A percentile compares a stretch with the other conserved stretches of the same genome.
These are phyloP conservation scores for Leccinellum albellum DNA, from an alignment of 768 basidiomycete species.

Conservation along the genomic window DNA sequence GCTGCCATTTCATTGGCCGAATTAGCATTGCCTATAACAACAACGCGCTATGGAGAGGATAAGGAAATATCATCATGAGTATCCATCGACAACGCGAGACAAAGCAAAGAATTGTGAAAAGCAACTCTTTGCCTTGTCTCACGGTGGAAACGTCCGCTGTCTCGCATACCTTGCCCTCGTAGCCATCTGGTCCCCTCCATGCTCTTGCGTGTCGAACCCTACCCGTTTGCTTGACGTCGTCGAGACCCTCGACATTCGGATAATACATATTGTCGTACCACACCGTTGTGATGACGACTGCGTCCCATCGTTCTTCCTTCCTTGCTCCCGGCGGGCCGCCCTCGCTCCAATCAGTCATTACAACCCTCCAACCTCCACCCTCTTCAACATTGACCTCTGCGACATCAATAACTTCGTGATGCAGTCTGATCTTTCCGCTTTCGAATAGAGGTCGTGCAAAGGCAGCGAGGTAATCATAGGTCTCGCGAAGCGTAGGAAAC, in stretches of 20 bases:
- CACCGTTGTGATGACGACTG: slow-evolving; percentile 43
- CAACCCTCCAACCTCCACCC: slow-evolving; percentile 38
- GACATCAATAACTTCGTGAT: slow-evolving; percentile 38
- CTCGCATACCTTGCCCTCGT: slow-evolving; percentile 30
- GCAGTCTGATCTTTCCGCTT: slow-evolving; percentile 36
- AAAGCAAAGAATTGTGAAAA: neutral
- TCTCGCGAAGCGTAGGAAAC: slow-evolving; percentile 29
- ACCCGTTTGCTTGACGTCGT: slow-evolving; percentile 32
- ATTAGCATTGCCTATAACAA: slow-evolving; percentile 50
- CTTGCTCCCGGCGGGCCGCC: slow-evolving; percentile 17
- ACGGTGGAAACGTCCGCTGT: neutral
- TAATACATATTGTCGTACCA: slow-evolving; percentile 46
- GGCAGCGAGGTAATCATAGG: slow-evolving; percentile 23
- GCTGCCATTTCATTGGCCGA: slow-evolving; percentile 52
- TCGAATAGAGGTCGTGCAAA: slow-evolving; percentile 26
- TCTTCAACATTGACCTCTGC: slow-evolving; percentile 31
- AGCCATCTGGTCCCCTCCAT: slow-evolving; percentile 39
- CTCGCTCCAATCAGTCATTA: slow-evolving; percentile 35
- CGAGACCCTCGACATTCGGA: slow-evolving; percentile 42
- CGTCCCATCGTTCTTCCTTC: slow-evolving; percentile 44
- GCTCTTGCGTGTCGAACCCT: slow-evolving; percentile 40
- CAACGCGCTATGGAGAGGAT: slow-evolving; percentile 33
- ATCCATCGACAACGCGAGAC: neutral
- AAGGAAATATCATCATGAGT: neutral
- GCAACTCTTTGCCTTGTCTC: neutral